These are phyloP conservation scores for Hevea brasiliensis DNA, from an alignment of 345 rosid genomes.

Conservation along the genomic window DNA sequence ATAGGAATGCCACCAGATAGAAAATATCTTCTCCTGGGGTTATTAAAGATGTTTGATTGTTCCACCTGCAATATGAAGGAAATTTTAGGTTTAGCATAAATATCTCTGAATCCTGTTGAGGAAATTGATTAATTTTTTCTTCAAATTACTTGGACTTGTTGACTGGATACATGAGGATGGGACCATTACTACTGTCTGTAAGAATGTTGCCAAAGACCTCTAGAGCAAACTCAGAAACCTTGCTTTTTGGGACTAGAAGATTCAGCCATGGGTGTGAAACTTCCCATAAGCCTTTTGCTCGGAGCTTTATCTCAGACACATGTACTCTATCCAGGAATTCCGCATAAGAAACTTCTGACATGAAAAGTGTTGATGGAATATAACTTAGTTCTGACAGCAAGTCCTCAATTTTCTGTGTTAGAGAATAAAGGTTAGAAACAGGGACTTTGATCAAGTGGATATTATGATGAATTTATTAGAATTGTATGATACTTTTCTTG, in stretches of 20 bases:
- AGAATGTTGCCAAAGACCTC: conserved; percentile 70
- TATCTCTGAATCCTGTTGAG: background rate
- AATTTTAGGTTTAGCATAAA: background rate
- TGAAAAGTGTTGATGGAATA: conserved; percentile 69
- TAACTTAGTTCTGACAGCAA: conserved; percentile 63
- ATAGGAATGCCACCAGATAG: conserved; percentile 74
- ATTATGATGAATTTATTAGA: background rate
- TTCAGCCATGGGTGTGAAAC: conserved; percentile 98
- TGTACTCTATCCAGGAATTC: conserved; percentile 94
- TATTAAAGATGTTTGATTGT: conserved; percentile 62
- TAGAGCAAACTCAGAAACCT: conserved; percentile 51
- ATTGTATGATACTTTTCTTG: background rate
- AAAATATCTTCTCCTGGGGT: conserved; percentile 78
- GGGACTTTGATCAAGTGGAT: background rate
- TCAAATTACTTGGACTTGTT: conserved; percentile 68
- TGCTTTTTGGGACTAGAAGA: conserved; percentile 73
- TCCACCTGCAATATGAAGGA: conserved; percentile 69
- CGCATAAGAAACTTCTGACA: conserved; percentile 64
- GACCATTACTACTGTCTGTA: conserved; percentile 68
- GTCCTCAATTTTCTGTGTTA: conserved; percentile 52
- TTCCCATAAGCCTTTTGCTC: conserved; percentile 82
- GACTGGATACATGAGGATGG: conserved; percentile 83
- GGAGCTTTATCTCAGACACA: conserved; percentile 58
- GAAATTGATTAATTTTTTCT: conserved; percentile 3
- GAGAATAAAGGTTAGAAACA: conserved; percentile 2